These are phyloP conservation scores for Fusarium metavorans DNA, from an alignment of 2,329 filamentous ascomycete genomes.

Conservation along the genomic window DNA sequence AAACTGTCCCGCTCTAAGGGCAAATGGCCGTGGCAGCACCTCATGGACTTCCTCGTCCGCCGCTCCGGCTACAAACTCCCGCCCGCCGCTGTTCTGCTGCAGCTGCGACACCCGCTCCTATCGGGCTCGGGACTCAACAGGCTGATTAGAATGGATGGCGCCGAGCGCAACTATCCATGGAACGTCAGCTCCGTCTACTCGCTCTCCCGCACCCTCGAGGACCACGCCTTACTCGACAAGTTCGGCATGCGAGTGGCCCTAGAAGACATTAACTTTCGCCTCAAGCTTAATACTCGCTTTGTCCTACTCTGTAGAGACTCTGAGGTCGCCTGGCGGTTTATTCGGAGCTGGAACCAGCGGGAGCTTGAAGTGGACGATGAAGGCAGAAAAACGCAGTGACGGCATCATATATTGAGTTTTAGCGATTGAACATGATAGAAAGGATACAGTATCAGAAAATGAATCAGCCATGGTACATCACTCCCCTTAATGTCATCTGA, in stretches of 20 bases:
- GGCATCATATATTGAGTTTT: slow-evolving; percentile 50
- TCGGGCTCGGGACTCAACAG: slow-evolving; percentile 37
- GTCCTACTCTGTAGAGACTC: slow-evolving; percentile 49
- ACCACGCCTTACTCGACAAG: background rate
- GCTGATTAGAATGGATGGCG: slow-evolving; percentile 26
- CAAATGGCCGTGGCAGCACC: slow-evolving; percentile 42
- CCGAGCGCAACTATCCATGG: slow-evolving; percentile 27
- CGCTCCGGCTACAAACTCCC: slow-evolving; percentile 39
- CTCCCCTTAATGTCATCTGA: slow-evolving; percentile 2
- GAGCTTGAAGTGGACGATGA: slow-evolving; percentile 37
- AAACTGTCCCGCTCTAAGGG: slow-evolving; percentile 35
- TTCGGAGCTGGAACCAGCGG: slow-evolving; percentile 56
- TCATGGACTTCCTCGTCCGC: slow-evolving; percentile 39
- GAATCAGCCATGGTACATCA: slow-evolving; percentile 6
- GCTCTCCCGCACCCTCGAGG: slow-evolving; percentile 10
- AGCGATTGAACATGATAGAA: slow-evolving; percentile 34
- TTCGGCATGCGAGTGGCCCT: slow-evolving; percentile 12
- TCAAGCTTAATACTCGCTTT: slow-evolving; percentile 45
- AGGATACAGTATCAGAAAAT: background rate
- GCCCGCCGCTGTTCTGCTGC: slow-evolving; percentile 47
- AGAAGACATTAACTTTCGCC: slow-evolving; percentile 29
- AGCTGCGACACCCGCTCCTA: slow-evolving; percentile 46
- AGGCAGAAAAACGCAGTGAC: slow-evolving; percentile 39
- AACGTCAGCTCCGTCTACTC: slow-evolving; percentile 20
- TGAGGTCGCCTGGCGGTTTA: slow-evolving; percentile 53